phyloP scores from a whole-genome alignment of 805 yeast species.

The Monosporozyma solicola region DNA sequence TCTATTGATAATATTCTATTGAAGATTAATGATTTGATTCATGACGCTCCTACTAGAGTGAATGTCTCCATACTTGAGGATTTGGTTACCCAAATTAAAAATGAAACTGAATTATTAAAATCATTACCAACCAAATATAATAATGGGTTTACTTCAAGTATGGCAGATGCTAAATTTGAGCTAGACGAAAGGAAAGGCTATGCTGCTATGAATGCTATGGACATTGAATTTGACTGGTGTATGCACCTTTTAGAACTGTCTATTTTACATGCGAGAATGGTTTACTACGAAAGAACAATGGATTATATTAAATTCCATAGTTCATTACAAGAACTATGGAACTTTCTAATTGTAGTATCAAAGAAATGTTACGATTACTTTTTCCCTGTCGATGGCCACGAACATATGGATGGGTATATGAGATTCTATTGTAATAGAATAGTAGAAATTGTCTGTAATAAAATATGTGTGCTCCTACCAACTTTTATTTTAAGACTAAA shows the following conservation, averaged over 20 bases:
- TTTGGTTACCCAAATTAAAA: conserved; percentile 6
- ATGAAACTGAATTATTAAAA: conserved; percentile 8
- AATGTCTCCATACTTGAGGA: conserved; percentile 8
- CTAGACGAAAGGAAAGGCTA: conserved; percentile 1
- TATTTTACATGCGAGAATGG: conserved; percentile 16
- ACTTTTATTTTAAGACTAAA: conserved; percentile 19
- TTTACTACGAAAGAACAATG: conserved; percentile 15
- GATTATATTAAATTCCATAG: conserved; percentile 10
- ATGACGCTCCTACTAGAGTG: conserved; percentile 16
- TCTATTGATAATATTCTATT: conserved; percentile 13
- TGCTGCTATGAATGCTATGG: conserved; percentile 1
- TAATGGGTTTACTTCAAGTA: background rate
- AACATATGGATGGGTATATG: conserved; percentile 10
- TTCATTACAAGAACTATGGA: conserved; percentile 16
- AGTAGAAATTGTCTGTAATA: conserved; percentile 22
- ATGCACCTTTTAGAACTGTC: conserved; percentile 16
- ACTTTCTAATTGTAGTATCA: conserved; percentile 13
- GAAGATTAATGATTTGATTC: conserved; percentile 14
- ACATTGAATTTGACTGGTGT: conserved; percentile 18
- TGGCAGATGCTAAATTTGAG: background rate
- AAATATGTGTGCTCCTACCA: conserved; percentile 20
- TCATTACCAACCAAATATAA: background rate
- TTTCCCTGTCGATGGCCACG: conserved; percentile 5
- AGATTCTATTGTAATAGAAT: conserved; percentile 24
- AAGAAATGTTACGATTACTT: conserved; percentile 16